Conservation (phyloP, 2,329 filamentous ascomycete species). For the Myriosclerotinia scirpicola region DNA sequence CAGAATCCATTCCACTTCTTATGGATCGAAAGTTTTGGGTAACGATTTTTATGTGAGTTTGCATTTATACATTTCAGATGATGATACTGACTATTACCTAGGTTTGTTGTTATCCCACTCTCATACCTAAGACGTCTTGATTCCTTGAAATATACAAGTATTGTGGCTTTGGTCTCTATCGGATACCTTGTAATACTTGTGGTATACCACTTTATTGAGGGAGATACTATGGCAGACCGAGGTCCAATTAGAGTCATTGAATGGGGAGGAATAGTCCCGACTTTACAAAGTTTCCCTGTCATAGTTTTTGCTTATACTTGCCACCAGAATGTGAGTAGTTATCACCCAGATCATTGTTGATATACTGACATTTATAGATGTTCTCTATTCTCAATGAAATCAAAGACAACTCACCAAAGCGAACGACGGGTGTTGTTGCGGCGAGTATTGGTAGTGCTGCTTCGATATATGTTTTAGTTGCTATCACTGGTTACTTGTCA, state of each 20-base stretch:
- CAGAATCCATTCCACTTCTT: conserved; percentile 68
- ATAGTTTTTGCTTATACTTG: conserved; percentile 99
- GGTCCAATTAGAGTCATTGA: conserved; percentile 72
- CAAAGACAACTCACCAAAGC: conserved; percentile 71
- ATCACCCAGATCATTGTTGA: too few relatives aligned
- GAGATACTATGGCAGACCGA: conserved; percentile 72
- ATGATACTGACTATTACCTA: conserved; percentile 40
- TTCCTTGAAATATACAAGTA: conserved; percentile 94
- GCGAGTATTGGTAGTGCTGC: conserved; percentile 88
- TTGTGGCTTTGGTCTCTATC: conserved; percentile 88
- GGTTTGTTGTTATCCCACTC: conserved; percentile 88
- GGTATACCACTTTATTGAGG: conserved; percentile 81
- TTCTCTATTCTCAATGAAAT: conserved; percentile 98
- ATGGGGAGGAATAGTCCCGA: conserved; percentile 76
- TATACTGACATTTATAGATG: conserved; percentile 63
- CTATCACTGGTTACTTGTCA: conserved; percentile 91
- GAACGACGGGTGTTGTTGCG: conserved; percentile 72
- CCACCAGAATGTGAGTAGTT: conserved; percentile 78
- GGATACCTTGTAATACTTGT: conserved; percentile 91
- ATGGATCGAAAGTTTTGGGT: conserved; percentile 96
- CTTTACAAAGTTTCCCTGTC: conserved; percentile 84
- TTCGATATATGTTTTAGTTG: conserved; percentile 83
- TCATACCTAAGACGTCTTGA: conserved; percentile 90
- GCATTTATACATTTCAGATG: not conserved
- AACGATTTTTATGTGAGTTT: conserved; percentile 82